Conservation (phyloP, 75 land plant genomes). For the Picea sitchensis region DNA sequence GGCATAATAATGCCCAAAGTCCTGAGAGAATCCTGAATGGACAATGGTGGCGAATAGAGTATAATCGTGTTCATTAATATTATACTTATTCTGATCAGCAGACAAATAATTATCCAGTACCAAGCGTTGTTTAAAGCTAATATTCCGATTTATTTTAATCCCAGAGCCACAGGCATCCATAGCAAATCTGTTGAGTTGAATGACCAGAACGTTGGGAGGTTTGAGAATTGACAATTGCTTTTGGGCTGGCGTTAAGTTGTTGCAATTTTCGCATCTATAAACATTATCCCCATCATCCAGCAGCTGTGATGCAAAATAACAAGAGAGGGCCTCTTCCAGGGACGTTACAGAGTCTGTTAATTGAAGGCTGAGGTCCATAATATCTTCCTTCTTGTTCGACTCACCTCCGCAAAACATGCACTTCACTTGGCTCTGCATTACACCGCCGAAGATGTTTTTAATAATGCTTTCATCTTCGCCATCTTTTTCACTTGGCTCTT, state of each 20-base stretch:
- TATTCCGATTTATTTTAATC: constrained; percentile 75
- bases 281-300: constrained; percentile 82
- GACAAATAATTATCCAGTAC: constrained; percentile 55
- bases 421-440: constrained; percentile 85
- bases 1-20: too few species aligned
- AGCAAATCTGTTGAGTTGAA: constrained; percentile 97
- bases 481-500: too few species aligned
- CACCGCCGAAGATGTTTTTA: constrained; percentile 92
- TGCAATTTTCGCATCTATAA: constrained; percentile 88
- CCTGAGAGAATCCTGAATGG: too few species aligned
- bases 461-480: constrained; percentile 30
- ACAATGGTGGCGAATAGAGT: too few species aligned
- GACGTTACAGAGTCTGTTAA: constrained; percentile 41
- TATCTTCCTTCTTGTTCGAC: constrained; percentile 88
- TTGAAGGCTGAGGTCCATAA: constrained; percentile 86
- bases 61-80: too few species aligned
- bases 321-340: constrained; percentile 47
- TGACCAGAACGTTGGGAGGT: constrained; percentile 95
- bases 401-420: constrained; percentile 72
- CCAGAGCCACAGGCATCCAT: constrained; percentile 42
- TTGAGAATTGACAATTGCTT: constrained; percentile 87
- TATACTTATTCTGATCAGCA: neutral
- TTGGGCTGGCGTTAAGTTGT: constrained; percentile 72
- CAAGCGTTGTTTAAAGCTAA: constrained; percentile 54
- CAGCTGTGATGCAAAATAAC: constrained; percentile 78